Base-by-base conservation (phyloP, 1,139 yeast species). In the Yarrowia galli region DNA sequence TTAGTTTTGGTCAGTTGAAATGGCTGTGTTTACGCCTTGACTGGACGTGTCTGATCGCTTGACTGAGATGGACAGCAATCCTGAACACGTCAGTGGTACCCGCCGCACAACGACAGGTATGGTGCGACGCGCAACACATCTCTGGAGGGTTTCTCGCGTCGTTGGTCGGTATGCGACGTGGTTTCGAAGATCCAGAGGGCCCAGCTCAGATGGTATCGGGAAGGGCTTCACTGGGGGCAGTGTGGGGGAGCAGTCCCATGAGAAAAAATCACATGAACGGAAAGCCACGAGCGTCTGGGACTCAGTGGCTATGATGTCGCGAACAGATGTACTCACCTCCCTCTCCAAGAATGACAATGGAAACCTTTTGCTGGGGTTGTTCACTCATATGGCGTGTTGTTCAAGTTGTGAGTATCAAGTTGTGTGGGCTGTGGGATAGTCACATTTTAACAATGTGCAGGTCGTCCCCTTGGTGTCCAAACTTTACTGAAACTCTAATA, bases 1-100 rank as follows among this genome's bases (percentile, higher is more conserved):
- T 58, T 58, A 58, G 64, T 56, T 22, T 35, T 8, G 20, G 60
- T 76, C 79, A 22, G 20, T 15, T 12, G n/a, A 32, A 2, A 25
- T 16, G 25, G 12, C 15, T 23, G 20, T 49, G 20, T 49, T 13
- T 32, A 20, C 40, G n/a, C 32, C 56, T 23, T 38, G 56, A 32
- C 25, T 12, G 25, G 40, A 13, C 40, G 56, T 49, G 56, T 32
- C 25, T 51, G 58, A 35, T 51, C 56, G n/a, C n/a, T 10, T 23
- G 6, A 16, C 10, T 10, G 25, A 22, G 35, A 25, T 18, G 16
- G 35, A 25, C 22, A 51, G 38, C 42, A 51, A 49, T 20, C 43
- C 54, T 18, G 56, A 32, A 49, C 56, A 49, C 56, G 56, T 32
- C 18, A 9, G 20, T 7, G 16, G 18, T 16, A 20, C 48, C 10